Conservation (phyloP, 495 filamentous ascomycete species). For the Tuber aestivum region DNA sequence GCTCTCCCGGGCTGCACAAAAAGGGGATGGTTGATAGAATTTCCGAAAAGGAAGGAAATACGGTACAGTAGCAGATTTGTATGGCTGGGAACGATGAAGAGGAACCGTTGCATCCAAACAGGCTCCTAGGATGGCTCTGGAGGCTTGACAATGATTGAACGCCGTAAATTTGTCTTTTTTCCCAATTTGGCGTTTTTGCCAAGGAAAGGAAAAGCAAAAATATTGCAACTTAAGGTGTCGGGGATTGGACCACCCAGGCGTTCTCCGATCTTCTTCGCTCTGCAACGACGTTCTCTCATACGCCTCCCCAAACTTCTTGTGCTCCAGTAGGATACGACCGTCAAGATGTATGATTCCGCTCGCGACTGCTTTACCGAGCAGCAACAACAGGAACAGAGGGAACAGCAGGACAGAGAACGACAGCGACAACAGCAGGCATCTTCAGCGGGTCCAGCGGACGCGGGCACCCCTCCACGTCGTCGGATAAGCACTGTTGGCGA, state of each 20-base stretch:
- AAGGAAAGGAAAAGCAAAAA: neutral
- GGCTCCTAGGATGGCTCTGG: too few relatives aligned
- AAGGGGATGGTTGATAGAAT: too few relatives aligned
- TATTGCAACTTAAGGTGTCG: neutral
- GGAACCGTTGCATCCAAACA: too few relatives aligned
- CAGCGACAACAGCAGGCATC: conserved; percentile 10
- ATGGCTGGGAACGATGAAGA: too few relatives aligned
- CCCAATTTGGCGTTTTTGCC: neutral
- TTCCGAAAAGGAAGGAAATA: too few relatives aligned
- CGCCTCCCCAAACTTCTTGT: neutral
- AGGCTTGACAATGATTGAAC: neutral
- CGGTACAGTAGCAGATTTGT: too few relatives aligned
- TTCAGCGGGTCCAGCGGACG: conserved; percentile 15
- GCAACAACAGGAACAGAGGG: conserved; percentile 24
- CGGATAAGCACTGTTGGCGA: conserved; percentile 35
- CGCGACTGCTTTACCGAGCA: conserved; percentile 38
- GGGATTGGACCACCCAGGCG: neutral
- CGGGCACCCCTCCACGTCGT: conserved; percentile 22
- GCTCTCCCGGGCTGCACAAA: too few relatives aligned
- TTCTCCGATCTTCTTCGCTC: neutral
- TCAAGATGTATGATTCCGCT: conserved; percentile 31
- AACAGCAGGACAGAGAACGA: conserved; percentile 15
- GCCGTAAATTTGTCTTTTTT: neutral
- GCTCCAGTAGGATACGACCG: conserved; percentile 2
- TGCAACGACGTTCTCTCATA: neutral